These are phyloP conservation scores for Psidium guajava DNA, from an alignment of 345 rosid species.

Conservation along the genomic window DNA sequence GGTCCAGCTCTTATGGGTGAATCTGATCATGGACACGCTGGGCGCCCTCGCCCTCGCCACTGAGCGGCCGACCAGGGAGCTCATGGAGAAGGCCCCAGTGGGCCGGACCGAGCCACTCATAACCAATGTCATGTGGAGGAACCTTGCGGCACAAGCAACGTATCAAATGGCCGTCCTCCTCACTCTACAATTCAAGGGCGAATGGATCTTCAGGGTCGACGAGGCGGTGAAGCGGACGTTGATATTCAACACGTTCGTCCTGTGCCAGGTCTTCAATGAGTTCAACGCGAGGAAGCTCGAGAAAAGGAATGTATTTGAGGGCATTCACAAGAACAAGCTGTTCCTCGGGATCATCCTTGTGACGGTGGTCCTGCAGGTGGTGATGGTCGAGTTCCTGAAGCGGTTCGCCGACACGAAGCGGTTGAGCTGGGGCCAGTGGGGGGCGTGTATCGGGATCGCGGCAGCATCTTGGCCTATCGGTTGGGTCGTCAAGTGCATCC, in stretches of 20 bases:
- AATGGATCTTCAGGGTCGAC: slow-evolving; percentile 32
- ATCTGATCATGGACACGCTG: too few species aligned
- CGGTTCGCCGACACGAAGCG: slow-evolving; percentile 55
- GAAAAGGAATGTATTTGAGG: slow-evolving; percentile 63
- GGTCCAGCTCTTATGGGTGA: too few species aligned
- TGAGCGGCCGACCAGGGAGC: too few species aligned
- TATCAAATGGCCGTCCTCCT: slow-evolving; percentile 43
- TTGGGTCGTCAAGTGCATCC: slow-evolving; percentile 47
- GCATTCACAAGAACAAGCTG: slow-evolving; percentile 44
- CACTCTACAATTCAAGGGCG: slow-evolving; percentile 55
- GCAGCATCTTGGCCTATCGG: slow-evolving; percentile 60
- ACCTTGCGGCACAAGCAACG: slow-evolving; percentile 45
- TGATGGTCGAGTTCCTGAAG: slow-evolving; percentile 66
- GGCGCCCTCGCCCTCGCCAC: too few species aligned
- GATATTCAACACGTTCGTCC: slow-evolving; percentile 54
- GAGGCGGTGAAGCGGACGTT: slow-evolving; percentile 42
- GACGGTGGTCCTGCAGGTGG: slow-evolving; percentile 46
- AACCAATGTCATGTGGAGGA: slow-evolving; percentile 65
- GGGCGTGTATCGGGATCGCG: slow-evolving; percentile 34
- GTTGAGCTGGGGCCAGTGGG: slow-evolving; percentile 51
- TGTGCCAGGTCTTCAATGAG: slow-evolving; percentile 74
- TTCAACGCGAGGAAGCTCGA: slow-evolving; percentile 62
- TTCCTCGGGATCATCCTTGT: slow-evolving; percentile 36
- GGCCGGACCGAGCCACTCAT: too few species aligned
- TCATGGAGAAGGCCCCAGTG: too few species aligned